Percentiles rank a stretch among this genome's conserved stretches.
Conservation (phyloP, 1,284 basidiomycete species). For the Austropuccinia psidii region DNA sequence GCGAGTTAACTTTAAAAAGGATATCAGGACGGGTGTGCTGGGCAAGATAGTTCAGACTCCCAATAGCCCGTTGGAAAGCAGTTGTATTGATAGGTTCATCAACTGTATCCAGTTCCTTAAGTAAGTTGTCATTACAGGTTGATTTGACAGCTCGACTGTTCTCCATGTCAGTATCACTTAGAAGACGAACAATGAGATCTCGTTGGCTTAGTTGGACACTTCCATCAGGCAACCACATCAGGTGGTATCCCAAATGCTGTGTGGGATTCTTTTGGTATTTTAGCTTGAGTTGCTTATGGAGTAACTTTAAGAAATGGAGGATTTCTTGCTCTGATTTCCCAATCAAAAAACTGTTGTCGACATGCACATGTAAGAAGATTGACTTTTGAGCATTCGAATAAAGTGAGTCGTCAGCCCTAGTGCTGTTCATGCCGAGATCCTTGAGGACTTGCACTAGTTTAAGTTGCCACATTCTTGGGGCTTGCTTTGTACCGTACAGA, state of each 20-base stretch:
- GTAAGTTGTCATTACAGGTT: neutral
- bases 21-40: constrained; percentile 6
- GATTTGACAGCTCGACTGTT: no score
- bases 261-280: neutral
- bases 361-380: neutral
- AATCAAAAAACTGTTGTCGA: neutral
- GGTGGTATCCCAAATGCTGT: neutral
- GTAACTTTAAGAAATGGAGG: neutral
- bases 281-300: neutral
- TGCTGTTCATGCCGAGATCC: no score
- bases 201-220: no score
- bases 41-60: neutral
- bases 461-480: no score
- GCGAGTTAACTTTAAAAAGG: neutral
- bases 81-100: no score
- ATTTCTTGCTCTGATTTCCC: neutral
- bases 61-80: no score
- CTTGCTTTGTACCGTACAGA: no score
- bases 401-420: neutral
- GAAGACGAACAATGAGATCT: no score
- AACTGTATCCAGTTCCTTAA: no score
- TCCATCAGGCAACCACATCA: no score
- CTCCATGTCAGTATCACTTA: no score
- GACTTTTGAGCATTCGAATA: neutral
- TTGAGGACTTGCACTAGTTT: no score